Evolutionary conservation across 2,329 filamentous ascomycete species (phyloP).

Genomic region (Stagonosporopsis rhizophila): DNA sequence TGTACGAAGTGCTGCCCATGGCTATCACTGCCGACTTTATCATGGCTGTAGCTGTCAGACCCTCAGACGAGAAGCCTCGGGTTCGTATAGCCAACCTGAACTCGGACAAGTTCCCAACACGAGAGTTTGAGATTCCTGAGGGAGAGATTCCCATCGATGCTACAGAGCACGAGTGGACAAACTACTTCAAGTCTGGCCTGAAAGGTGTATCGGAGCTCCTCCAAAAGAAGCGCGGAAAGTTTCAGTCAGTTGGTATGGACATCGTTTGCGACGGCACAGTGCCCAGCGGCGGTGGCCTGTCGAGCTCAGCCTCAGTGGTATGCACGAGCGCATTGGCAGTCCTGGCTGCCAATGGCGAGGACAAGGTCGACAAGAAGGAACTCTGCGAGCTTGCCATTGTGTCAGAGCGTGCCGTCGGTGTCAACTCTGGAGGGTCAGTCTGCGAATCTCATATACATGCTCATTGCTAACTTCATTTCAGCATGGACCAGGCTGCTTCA

Average conservation of each 20-base stretch:
- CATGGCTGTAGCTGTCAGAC: conserved; percentile 74
- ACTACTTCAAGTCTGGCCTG: conserved; percentile 96
- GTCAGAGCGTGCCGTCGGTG: conserved; percentile 90
- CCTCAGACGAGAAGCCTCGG: conserved; percentile 61
- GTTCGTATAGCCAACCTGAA: conserved; percentile 84
- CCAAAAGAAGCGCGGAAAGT: conserved; percentile 68
- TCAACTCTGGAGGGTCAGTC: conserved; percentile 89
- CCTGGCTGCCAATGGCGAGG: conserved; percentile 82
- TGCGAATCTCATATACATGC: background rate
- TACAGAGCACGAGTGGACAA: conserved; percentile 89
- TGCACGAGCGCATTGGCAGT: conserved; percentile 89
- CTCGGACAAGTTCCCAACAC: conserved; percentile 74
- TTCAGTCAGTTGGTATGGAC: conserved; percentile 79
- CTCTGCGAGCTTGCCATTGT: conserved; percentile 93
- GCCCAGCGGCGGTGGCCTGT: conserved; percentile 88
- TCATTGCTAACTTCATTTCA: conserved; percentile 48
- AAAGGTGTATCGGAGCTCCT: conserved; percentile 81
- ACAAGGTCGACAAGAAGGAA: conserved; percentile 84
- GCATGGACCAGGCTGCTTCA: conserved; percentile 97
- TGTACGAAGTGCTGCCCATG: conserved; percentile 96
- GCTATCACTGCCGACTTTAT: conserved; percentile 91
- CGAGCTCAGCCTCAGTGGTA: conserved; percentile 92
- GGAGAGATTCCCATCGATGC: conserved; percentile 74
- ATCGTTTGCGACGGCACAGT: conserved; percentile 91
- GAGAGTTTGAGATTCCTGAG: conserved; percentile 74